Base-by-base conservation (phyloP, 2,329 filamentous ascomycete species). In the Diaporthe longicolla region DNA sequence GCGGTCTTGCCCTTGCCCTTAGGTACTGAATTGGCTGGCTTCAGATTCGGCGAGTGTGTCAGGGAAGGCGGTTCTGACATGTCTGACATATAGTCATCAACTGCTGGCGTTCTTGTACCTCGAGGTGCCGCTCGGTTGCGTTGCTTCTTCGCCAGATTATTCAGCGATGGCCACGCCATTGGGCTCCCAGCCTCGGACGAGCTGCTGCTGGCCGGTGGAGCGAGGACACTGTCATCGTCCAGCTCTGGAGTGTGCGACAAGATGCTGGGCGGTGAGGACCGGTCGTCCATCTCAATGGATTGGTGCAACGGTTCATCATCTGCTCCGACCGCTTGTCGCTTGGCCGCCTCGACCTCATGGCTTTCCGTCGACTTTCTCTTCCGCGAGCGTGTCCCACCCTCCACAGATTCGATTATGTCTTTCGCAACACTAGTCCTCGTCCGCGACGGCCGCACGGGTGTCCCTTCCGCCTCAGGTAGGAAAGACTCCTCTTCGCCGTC, bases 31-130 rank as follows among this genome's bases (percentile, higher is more conserved):
- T 76, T 58, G 74, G 72, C 21, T 1, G 82, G 79, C 11, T 77
- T 80, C 74, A 85, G 87, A 77, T 92, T 92, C 43, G 91, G 91
- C 0, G 91, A 93, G 78, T 93, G 90, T 5, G 91, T 93, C 5
- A 93, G 84, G 0, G 91, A 92, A 0, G 91, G 91, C 0, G 90
- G 91, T 3, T 90, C 92, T 1, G 91, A 92, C 15, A 90, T 82
- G 59, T 90, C 87, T 0, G 89, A 90, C n/a, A 84, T 76, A 75
- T 85, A 82, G 58, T 84, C 84, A 32, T 84, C 80, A 10, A 79
- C 79, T 2, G 80, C 83, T 0, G 84, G 84, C 0, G 84, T 85
- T 71, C 79, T 82, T n/a, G 76, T 81, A 8, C 80, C 76, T 32
- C 76, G 77, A 10, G 79, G 77, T 54, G 76, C 73, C 15, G 78